These are phyloP conservation scores for Colletotrichum euphorbiae DNA, from an alignment of 2,329 filamentous ascomycete species.

Conservation along the genomic window DNA sequence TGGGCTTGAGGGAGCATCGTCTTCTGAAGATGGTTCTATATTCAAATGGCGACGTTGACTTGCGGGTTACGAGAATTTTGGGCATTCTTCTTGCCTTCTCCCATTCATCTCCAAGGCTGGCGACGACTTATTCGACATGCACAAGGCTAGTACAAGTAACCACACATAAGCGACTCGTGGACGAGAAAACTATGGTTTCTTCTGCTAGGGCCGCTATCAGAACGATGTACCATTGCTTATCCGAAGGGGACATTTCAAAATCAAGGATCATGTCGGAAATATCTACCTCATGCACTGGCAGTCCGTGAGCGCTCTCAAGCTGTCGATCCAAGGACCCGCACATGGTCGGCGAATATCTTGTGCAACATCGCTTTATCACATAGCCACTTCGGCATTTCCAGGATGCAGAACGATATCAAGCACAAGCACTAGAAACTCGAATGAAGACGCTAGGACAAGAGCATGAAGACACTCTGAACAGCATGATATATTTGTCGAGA, in stretches of 20 bases:
- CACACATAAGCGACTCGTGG: constrained; percentile 48
- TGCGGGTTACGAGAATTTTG: no score
- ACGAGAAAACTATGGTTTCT: background rate
- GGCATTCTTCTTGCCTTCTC: no score
- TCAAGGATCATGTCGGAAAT: background rate
- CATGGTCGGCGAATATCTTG: background rate
- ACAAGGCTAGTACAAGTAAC: no score
- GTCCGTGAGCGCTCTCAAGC: background rate
- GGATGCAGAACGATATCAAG: background rate
- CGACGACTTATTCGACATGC: no score
- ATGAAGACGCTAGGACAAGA: no score
- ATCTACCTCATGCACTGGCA: background rate
- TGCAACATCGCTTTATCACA: fast-evolving
- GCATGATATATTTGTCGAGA: no score
- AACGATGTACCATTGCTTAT: constrained; percentile 25
- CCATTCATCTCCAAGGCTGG: no score
- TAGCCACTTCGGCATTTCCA: background rate
- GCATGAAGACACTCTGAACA: no score
- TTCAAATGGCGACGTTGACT: no score
- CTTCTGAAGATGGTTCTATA: no score
- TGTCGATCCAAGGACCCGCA: background rate
- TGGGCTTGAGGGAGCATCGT: constrained; percentile 44
- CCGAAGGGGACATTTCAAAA: fast-evolving
- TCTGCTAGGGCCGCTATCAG: constrained; percentile 43
- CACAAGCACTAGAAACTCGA: background rate